Evolutionary conservation across 2,329 filamentous ascomycete species (phyloP), one percentile per base, ranked within the genome.

Genomic region (Fusarium vanettenii): DNA sequence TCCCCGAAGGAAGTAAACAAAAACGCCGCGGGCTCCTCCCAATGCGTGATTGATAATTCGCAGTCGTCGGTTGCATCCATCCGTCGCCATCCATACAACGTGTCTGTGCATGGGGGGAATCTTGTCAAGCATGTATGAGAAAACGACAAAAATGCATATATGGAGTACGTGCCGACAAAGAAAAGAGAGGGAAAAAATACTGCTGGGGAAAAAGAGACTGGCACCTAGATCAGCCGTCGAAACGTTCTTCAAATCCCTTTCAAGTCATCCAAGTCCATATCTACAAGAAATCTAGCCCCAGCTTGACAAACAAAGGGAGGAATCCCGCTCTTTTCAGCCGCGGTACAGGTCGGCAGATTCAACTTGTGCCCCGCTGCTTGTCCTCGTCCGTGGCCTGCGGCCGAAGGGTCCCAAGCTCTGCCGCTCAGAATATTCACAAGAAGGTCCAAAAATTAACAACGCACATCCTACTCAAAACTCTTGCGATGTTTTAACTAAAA

Each of bases 351-450:
- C 48, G 69, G 67, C 45, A 60, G 37, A 55, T 33, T 65, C 64
- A 69, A 62, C 67, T 71, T 41, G 64, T 61, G 66, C 66, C 52
- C 69, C 52, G 48, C 48, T 75, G 62, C 61, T 72, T 60, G 67
- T 73, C 69, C 39, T 67, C 74, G 62, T 69, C 72, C 68, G 70
- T 77, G 55, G 59, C 72, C 70, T 61, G 69, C 69, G 66, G 67
- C 64, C 67, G 67, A 75, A 69, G 66, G 62, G 73, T 66, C 76
- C 72, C 69, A 67, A 69, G 70, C 74, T 74, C 69, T 71, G 71
- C 65, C 70, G 67, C 74, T 75, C 76, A 77, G 74, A 80, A 82
- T 82, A 82, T 82, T 77, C 75, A 82, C 77, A 81, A 76, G 79
- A 82, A 81, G 72, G 79, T 81, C 74, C 77, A 81, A 82, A 78